Base-by-base conservation (phyloP, 306 rosid species). In the Corylus avellana region DNA sequence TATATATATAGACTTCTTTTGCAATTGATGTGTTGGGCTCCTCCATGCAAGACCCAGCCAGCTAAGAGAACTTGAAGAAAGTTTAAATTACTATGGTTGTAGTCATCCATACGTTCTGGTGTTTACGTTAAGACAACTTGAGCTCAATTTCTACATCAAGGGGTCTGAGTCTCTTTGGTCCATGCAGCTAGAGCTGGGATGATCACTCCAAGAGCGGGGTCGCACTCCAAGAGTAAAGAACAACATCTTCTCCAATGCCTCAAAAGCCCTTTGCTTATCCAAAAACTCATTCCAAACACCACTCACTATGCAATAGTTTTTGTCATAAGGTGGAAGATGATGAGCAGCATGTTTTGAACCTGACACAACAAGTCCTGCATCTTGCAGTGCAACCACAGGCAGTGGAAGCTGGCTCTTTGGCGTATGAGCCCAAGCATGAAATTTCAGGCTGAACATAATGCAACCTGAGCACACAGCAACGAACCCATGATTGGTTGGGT, bases 351-450 rank as follows among this genome's bases (percentile, higher is more conserved):
- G 98, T 8, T 94, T 97, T 0, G 88, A 58, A 62, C 97, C 88
- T 0, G 94, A 92, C 73, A 92, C 96, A 0, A 92, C 86, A 80
- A 94, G 42, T 3, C 97, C 90, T 0, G 79, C 74, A 29, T 91
- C 92, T 46, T 94, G 98, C 83, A 94, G 62, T 0, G 88, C 91
- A 76, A 85, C 88, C 74, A 92, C 94, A 0, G 83, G 74, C 0
- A 86, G 88, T 0, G 97, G 97, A 75, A 94, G 93, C 75, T 87
- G 86, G 78, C 97, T 92, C 86, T 89, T 91, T 0, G 92, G 89
- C 14, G 89, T 88, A 12, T 94, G 98, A 10, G 98, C 93, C 98
- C 97, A 94, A 4, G 97, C 92, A 75, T 94, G 98, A 70, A 94
- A 94, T 64, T 91, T 94, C 64, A 88, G 98, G 87, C 97, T 94